These are phyloP conservation scores for Mycena latifolia DNA, from an alignment of 768 basidiomycete genomes.

Conservation along the genomic window DNA sequence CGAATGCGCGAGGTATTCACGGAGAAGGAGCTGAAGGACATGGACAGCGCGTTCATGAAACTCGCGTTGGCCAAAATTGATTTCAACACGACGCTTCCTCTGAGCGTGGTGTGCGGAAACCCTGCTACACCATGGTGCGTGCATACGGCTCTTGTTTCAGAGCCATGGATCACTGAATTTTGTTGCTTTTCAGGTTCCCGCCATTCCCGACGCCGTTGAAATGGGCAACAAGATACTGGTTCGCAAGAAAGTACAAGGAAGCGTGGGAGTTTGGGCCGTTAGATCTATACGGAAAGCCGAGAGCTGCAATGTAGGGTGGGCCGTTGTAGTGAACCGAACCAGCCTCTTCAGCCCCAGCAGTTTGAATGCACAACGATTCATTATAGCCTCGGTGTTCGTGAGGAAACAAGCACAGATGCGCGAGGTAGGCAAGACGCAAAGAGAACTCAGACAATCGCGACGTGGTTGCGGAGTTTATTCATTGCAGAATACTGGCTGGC, in stretches of 20 bases:
- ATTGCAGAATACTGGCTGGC: no score
- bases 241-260: constrained; percentile 16
- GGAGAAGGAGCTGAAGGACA: constrained; percentile 26
- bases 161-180: no score
- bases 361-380: no score
- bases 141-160: no score
- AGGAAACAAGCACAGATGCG: no score
- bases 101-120: constrained; percentile 25
- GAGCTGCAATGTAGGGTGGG: no score
- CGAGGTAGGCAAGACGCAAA: no score
- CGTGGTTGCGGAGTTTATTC: no score
- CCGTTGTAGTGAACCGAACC: no score
- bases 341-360: no score
- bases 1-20: constrained; percentile 25
- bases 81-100: constrained; percentile 18
- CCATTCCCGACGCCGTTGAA: constrained; percentile 21
- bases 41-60: constrained; percentile 27
- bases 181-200: constrained; percentile 11
- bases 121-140: constrained; percentile 25
- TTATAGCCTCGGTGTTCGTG: no score
- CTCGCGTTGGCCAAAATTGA: constrained; percentile 14
- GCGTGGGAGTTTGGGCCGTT: constrained; percentile 25
- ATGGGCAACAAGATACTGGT: constrained; percentile 25
- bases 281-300: constrained; percentile 19
- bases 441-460: no score